These are phyloP conservation scores for Pleurotus tuber-regium DNA, from an alignment of 768 basidiomycete genomes.

Conservation along the genomic window DNA sequence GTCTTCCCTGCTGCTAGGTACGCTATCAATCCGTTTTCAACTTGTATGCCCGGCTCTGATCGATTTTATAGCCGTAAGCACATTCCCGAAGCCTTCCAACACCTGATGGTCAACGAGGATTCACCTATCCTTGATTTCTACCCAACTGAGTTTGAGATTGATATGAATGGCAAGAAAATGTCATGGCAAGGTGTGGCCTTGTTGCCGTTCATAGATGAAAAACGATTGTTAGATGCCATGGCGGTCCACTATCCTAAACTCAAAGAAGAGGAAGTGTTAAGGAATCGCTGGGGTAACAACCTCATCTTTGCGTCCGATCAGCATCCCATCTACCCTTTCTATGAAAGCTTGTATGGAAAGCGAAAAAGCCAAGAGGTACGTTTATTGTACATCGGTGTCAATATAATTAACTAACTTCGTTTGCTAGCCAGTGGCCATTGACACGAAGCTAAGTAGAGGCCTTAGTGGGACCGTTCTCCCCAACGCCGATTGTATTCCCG, in stretches of 20 bases:
- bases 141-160: conserved; percentile 86
- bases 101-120: conserved; percentile 80
- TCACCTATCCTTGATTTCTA: conserved; percentile 98
- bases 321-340: conserved; percentile 82
- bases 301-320: conserved; percentile 82
- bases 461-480: conserved; percentile 78
- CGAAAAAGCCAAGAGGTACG: conserved; percentile 77
- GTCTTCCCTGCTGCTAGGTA: conserved; percentile 95
- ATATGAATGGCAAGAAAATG: conserved; percentile 99
- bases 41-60: neutral
- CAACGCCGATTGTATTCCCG: conserved; percentile 88
- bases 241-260: conserved; percentile 61
- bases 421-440: conserved; percentile 69
- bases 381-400: conserved; percentile 7
- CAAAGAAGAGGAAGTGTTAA: conserved; percentile 73
- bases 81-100: conserved; percentile 83
- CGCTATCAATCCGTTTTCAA: conserved; percentile 19
- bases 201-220: conserved; percentile 91
- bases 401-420: neutral
- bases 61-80: conserved; percentile 69
- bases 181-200: conserved; percentile 98
- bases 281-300: conserved; percentile 85
- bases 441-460: conserved; percentile 68
- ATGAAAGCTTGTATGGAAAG: conserved; percentile 89
- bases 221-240: conserved; percentile 84